Evolutionary conservation across 352 stramenopile species (phyloP), one percentile per base, ranked within the genome.

Genomic region (Nothophytophthora sp.): DNA sequence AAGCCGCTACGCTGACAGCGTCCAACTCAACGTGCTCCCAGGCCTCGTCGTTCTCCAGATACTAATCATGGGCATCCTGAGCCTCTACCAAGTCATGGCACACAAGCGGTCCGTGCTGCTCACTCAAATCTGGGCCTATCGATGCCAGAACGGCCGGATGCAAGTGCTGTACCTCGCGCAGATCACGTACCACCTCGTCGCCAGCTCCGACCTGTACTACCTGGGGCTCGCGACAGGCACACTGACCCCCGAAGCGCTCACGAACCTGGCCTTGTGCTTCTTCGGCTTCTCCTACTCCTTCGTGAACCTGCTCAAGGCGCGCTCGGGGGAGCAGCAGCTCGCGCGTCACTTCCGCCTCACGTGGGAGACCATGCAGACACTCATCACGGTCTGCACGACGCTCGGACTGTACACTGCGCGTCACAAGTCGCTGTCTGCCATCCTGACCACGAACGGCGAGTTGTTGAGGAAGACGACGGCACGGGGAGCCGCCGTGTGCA

Each of bases 61-160:
- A n/a, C 55, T 71, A 16, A 15, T 63, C 37, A 64, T 71, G 56
- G 56, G 56, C 5, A 32, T 63, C 10, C 24, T 67, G 3, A 67
- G 47, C 49, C 42, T 64, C 1, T 67, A 70, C 39, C 49, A 70
- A 28, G 55, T 59, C 16, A 66, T 63, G 60, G 49, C 50, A 16
- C 60, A 63, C 45, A 55, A 60, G 20, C 28, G 49, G 1, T 68
- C 60, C 8, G 60, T 64, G 8, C 37, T 68, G 19, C 42, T 68
- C 20, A 60, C 59, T 18, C 59, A 68, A 39, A 67, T 67, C 15
- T 67, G 58, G 58, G 58, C 51, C 4, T 67, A 67, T 37, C 58
- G 58, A 4, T 67, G 58, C 24, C 58, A 67, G 24, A 67, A 39
- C 28, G 60, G 60, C 13, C 50, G 43, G 12, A 60, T 49, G 5